phyloP scores from a whole-genome alignment of 108 stramenopile genomes.

The Nitzschia inconspicua region DNA sequence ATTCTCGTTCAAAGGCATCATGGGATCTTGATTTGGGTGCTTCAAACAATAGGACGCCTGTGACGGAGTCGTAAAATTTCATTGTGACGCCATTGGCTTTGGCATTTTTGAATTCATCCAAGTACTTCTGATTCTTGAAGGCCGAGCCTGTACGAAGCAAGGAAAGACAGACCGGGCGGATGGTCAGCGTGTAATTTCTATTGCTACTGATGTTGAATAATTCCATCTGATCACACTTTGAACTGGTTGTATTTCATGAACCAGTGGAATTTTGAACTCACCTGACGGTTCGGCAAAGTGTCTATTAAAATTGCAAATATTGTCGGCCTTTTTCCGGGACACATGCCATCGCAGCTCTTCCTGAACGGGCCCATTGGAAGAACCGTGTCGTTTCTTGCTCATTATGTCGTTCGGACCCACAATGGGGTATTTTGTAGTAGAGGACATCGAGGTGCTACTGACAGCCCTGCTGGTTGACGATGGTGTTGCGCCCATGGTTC shows the following conservation, averaged over 20 bases:
- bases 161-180: too few species aligned
- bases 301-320: conserved; percentile 79
- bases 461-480: too few species aligned
- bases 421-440: too few species aligned
- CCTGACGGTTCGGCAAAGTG: conserved; percentile 85
- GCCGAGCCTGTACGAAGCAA: too few species aligned
- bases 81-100: conserved; percentile 39
- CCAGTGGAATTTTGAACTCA: conserved; percentile 64
- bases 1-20: conserved; percentile 60
- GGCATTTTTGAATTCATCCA: too few species aligned
- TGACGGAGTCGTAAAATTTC: conserved; percentile 87
- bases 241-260: too few species aligned
- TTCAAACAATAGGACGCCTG: conserved; percentile 79
- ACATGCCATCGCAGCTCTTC: conserved; percentile 51
- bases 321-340: conserved; percentile 53
- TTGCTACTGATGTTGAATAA: too few species aligned
- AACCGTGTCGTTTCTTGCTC: conserved; percentile 69
- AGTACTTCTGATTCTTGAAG: conserved; percentile 45
- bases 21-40: conserved; percentile 69
- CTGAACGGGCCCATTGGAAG: conserved; percentile 59
- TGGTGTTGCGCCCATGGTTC: too few species aligned
- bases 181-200: too few species aligned
- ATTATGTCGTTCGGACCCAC: too few species aligned
- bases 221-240: too few species aligned
- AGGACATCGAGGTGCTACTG: too few species aligned